Conservation (phyloP, 1,284 basidiomycete species). For the Ustilago tritici region DNA sequence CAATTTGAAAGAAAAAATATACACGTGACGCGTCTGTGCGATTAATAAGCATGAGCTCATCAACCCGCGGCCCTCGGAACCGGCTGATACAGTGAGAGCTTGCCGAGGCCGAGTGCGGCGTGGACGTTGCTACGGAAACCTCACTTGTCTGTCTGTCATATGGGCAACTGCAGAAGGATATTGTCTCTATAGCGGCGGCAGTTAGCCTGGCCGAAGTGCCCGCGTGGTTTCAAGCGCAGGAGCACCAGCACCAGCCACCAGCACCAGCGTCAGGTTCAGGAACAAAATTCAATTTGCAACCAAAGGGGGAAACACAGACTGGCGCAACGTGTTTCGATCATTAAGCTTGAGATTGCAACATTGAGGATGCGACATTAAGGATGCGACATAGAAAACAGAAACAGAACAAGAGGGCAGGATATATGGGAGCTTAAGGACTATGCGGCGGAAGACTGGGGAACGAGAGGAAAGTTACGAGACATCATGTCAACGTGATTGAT, state of each 20-base stretch:
- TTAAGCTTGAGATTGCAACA: background rate
- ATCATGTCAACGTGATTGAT: background rate
- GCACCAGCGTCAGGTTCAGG: no score
- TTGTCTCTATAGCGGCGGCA: background rate
- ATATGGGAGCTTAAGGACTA: background rate
- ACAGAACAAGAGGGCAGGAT: background rate
- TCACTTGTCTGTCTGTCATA: background rate
- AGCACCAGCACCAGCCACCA: no score
- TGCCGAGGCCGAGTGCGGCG: no score
- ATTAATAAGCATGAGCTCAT: no score
- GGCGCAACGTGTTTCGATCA: background rate
- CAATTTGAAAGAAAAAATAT: no score
- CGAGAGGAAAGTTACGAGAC: background rate
- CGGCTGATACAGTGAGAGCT: no score
- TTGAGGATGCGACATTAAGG: background rate
- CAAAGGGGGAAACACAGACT: background rate
- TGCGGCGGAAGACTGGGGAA: background rate
- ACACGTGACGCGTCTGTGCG: no score
- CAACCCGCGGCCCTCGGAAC: no score
- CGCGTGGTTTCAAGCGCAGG: no score
- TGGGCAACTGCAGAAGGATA: constrained; percentile 1
- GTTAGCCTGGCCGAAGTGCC: background rate
- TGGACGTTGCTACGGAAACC: no score
- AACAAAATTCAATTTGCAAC: background rate
- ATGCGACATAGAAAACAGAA: background rate